Evolutionary conservation across 257 asterid species (phyloP), one percentile per base, ranked within the genome.

Genomic region (Eustoma russellianum): DNA sequence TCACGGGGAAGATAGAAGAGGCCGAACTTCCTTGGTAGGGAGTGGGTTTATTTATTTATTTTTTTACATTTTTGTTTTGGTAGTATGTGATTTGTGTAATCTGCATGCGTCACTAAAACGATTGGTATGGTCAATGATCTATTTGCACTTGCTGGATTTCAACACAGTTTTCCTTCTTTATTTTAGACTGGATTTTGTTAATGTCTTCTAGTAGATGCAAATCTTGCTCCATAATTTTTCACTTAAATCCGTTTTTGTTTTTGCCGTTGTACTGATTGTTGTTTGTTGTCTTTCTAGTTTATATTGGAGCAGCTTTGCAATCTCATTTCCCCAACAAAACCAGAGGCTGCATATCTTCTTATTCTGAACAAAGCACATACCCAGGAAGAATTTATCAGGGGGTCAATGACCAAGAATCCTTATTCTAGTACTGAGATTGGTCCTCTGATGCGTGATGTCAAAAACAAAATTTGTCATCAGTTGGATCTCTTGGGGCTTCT

Each of bases 391-490:
- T 92, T 92, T 74, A 92, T 92, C 56, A 81, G 99, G 80, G 99
- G 99, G 63, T 88, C 99, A 50, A 92, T 92, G 99, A 92, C 94
- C 55, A 92, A 92, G 72, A 92, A 88, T 78, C 99, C 99, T 68
- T 92, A 92, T 74, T 88, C 99, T 9, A 88, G 95, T 75, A 74
- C 81, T 66, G 99, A 92, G 79, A 74, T 92, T 74, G 99, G 99
- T 64, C 99, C 99, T 34, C 78, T 92, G 70, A 88, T 92, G 99
- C 97, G 99, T 71, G 99, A 92, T 78, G 99, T 92, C 48, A 92
- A 88, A 81, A 92, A 92, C 73, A 92, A 92, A 75, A 92, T 92
- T 53, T 92, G 99, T 77, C 88, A 85, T 65, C 99, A 92, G 79
- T 76, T 92, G 88, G 99, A 92, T 70, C 94, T 92, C 47, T 72